These are phyloP conservation scores for Candida nanaspora DNA, from an alignment of 805 yeast genomes.

Conservation along the genomic window DNA sequence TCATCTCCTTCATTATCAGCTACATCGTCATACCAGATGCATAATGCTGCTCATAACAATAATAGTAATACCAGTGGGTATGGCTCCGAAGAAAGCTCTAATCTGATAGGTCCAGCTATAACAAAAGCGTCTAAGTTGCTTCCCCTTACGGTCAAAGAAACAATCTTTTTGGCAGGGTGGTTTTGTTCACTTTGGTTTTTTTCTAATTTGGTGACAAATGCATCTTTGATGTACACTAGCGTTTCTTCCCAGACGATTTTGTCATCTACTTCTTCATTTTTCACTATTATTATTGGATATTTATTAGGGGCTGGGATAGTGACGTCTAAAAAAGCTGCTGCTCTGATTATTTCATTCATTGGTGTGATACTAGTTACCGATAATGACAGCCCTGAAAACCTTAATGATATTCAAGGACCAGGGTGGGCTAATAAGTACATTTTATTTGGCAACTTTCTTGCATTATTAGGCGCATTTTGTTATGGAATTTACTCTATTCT, in stretches of 20 bases:
- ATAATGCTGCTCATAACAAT: no score
- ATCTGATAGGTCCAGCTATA: neutral
- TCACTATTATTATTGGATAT: constrained; percentile 80
- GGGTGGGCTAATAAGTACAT: constrained; percentile 3
- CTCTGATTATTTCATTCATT: constrained; percentile 60
- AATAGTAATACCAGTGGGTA: no score
- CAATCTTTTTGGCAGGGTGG: constrained; percentile 67
- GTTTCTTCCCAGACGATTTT: constrained; percentile 93
- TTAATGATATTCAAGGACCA: constrained; percentile 8
- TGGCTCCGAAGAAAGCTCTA: neutral
- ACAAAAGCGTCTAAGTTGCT: neutral
- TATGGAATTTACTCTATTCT: constrained; percentile 89
- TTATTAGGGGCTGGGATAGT: constrained; percentile 64
- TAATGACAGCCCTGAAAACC: constrained; percentile 36
- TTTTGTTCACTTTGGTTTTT: constrained; percentile 86
- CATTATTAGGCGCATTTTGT: constrained; percentile 78
- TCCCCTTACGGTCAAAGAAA: constrained; percentile 45
- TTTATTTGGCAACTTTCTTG: constrained; percentile 69
- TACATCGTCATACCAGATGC: neutral
- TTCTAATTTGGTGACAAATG: constrained; percentile 85
- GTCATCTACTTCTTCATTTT: constrained; percentile 88
- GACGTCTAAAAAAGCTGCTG: constrained; percentile 55
- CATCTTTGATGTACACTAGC: constrained; percentile 79
- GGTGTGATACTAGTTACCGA: constrained; percentile 80
- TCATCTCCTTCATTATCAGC: constrained; percentile 1